These are phyloP conservation scores for Aspergillus piperis DNA, from an alignment of 2,329 filamentous ascomycete genomes.

Conservation along the genomic window DNA sequence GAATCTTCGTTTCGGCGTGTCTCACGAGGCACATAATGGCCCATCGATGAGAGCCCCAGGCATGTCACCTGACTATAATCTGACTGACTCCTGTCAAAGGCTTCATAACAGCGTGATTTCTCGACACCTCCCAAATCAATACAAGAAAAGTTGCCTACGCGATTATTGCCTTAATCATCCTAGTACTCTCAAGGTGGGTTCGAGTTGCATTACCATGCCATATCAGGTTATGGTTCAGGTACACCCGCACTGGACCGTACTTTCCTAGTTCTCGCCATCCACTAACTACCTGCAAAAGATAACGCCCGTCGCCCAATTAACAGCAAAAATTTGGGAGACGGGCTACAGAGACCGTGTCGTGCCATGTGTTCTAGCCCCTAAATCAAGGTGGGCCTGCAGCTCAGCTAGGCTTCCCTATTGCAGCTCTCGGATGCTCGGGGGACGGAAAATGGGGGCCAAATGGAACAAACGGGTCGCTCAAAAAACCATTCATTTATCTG, in stretches of 20 bases:
- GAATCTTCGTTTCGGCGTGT: too few relatives aligned
- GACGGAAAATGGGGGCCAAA: not conserved
- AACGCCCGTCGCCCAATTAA: too few relatives aligned
- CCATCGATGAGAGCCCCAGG: too few relatives aligned
- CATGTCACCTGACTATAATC: too few relatives aligned
- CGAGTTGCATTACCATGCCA: not conserved
- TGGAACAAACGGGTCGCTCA: not conserved
- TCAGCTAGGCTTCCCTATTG: not conserved
- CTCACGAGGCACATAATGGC: too few relatives aligned
- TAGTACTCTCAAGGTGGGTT: not conserved
- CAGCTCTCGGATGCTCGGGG: not conserved
- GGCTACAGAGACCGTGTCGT: not conserved
- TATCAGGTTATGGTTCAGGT: constrained; percentile 1
- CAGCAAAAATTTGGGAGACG: too few relatives aligned
- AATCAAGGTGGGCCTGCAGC: not conserved
- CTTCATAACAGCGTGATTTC: too few relatives aligned
- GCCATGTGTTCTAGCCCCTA: not conserved
- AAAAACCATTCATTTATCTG: not conserved
- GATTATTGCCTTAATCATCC: not conserved
- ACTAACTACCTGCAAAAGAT: too few relatives aligned
- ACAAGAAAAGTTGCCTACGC: not conserved
- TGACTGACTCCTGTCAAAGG: too few relatives aligned
- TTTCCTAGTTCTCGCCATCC: not conserved
- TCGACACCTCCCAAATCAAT: too few relatives aligned
- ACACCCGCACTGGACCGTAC: constrained; percentile 1